Evolutionary conservation across 345 rosid species (phyloP).

Genomic region (Euclidium syriacum): DNA sequence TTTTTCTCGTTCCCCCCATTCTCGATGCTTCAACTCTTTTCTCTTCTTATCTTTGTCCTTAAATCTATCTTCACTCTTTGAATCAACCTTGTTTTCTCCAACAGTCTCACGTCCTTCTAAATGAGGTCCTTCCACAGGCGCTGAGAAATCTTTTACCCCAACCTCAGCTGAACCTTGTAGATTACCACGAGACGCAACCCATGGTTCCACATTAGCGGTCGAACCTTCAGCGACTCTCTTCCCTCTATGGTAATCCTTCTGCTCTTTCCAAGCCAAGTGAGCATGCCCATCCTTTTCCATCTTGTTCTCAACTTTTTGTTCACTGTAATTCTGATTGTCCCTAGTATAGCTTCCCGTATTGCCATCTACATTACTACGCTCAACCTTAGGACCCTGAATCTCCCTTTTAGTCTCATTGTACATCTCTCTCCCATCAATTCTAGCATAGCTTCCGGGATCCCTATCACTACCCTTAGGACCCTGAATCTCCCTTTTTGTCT

Average conservation of each 20-base stretch:
- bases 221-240: conserved; percentile 67
- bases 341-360: conserved; percentile 26
- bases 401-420: conserved; percentile 52
- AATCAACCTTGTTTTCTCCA: conserved; percentile 85
- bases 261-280: conserved; percentile 77
- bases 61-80: conserved; percentile 75
- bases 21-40: conserved; percentile 75
- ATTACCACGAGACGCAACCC: conserved; percentile 57
- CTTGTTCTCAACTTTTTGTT: conserved; percentile 54
- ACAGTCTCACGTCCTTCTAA: conserved; percentile 63
- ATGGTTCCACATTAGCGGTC: conserved; percentile 47
- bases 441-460: conserved; percentile 39
- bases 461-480: conserved; percentile 57
- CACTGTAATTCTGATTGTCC: conserved; percentile 45
- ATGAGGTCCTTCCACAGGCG: conserved; percentile 48
- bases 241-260: conserved; percentile 77
- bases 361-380: conserved; percentile 56
- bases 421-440: conserved; percentile 50
- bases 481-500: conserved; percentile 70
- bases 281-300: conserved; percentile 60
- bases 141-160: conserved; percentile 53
- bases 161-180: conserved; percentile 50
- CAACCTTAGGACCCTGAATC: conserved; percentile 33
- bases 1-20: conserved; percentile 91
- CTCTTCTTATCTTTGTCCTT: conserved; percentile 91